Conservation (phyloP, 2,329 filamentous ascomycete genomes). For the Trichophaea hybrida region DNA sequence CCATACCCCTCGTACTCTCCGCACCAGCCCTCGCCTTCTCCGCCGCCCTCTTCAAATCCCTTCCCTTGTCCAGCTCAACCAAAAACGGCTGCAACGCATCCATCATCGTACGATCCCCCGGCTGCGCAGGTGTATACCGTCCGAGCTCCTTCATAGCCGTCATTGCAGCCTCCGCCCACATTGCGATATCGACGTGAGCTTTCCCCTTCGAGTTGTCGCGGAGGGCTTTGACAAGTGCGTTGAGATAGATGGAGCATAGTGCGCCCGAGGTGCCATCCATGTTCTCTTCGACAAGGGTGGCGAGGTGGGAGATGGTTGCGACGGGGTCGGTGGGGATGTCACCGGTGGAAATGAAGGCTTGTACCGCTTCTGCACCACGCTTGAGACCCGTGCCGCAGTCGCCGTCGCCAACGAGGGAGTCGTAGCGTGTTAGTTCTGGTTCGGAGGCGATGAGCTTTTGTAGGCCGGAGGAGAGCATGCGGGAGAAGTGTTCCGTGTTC, state of each 20-base stretch:
- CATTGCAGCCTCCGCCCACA: constrained; percentile 28
- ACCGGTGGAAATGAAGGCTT: constrained; percentile 33
- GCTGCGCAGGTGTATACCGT: constrained; percentile 76
- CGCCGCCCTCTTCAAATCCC: constrained; percentile 57
- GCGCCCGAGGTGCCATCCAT: constrained; percentile 69
- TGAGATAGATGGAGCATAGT: constrained; percentile 69
- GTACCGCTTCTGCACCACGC: constrained; percentile 60
- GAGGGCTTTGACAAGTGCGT: constrained; percentile 54
- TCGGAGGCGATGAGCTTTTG: constrained; percentile 48
- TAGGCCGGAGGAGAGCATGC: constrained; percentile 41
- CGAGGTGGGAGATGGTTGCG: constrained; percentile 45
- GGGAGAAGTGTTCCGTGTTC: constrained; percentile 38
- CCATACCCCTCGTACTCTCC: constrained; percentile 80
- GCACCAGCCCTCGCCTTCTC: constrained; percentile 61
- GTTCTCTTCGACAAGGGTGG: constrained; percentile 48
- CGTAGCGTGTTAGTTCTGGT: constrained; percentile 50
- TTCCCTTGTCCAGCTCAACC: constrained; percentile 45
- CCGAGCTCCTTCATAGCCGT: constrained; percentile 57
- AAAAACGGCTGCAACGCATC: constrained; percentile 86
- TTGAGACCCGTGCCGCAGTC: constrained; percentile 80
- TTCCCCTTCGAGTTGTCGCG: constrained; percentile 5
- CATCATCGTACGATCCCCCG: constrained; percentile 78
- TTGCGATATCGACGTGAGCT: not conserved
- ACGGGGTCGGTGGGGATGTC: constrained; percentile 43
- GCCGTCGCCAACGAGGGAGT: constrained; percentile 76